Percentiles rank a stretch among this genome's conserved stretches.
Evolutionary conservation across 202 grass and related monocot genomes (phyloP).

Genomic region (Eragrostis tef): DNA sequence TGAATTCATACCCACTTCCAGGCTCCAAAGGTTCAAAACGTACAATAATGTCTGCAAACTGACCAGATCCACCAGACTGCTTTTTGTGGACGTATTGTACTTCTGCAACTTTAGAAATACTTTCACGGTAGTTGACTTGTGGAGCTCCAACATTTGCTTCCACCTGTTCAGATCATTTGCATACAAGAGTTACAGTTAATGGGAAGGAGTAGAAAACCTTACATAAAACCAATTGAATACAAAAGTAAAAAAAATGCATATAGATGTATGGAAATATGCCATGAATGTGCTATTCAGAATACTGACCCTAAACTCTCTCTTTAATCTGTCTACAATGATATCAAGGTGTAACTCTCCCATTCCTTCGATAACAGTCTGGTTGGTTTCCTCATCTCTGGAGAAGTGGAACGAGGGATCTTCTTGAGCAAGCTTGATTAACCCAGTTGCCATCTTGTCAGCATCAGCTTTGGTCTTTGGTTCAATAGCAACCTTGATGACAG

Average conservation of each 20-base stretch:
- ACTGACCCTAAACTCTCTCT: slow-evolving; percentile 93
- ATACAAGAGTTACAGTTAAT: slow-evolving; percentile 27
- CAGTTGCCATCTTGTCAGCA: slow-evolving; percentile 94
- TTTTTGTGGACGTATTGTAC: slow-evolving; percentile 92
- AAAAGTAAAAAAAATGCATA: slow-evolving; percentile 19
- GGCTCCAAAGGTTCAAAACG: slow-evolving; percentile 87
- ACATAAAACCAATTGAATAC: background rate
- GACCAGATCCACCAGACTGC: slow-evolving; percentile 92
- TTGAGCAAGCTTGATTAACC: slow-evolving; percentile 89
- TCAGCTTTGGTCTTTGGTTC: slow-evolving; percentile 99
- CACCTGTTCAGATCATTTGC: slow-evolving; percentile 65
- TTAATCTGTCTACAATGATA: slow-evolving; percentile 94
- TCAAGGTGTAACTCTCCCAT: slow-evolving; percentile 99
- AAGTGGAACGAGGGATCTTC: slow-evolving; percentile 99
- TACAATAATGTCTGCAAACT: slow-evolving; percentile 94
- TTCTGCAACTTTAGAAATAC: slow-evolving; percentile 89
- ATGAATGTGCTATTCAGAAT: slow-evolving; percentile 12
- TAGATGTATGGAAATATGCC: background rate
- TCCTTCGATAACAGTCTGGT: slow-evolving; percentile 99
- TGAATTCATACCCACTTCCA: slow-evolving; percentile 96
- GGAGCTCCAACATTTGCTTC: slow-evolving; percentile 96
- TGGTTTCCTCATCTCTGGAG: slow-evolving; percentile 96
- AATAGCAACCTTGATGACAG: slow-evolving; percentile 99
- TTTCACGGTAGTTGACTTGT: slow-evolving; percentile 99
- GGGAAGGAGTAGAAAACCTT: slow-evolving; percentile 6